Evolutionary conservation across 495 filamentous ascomycete genomes (phyloP), one percentile per base, ranked within the genome.

Genomic region (Tuber microsphaerosporum): DNA sequence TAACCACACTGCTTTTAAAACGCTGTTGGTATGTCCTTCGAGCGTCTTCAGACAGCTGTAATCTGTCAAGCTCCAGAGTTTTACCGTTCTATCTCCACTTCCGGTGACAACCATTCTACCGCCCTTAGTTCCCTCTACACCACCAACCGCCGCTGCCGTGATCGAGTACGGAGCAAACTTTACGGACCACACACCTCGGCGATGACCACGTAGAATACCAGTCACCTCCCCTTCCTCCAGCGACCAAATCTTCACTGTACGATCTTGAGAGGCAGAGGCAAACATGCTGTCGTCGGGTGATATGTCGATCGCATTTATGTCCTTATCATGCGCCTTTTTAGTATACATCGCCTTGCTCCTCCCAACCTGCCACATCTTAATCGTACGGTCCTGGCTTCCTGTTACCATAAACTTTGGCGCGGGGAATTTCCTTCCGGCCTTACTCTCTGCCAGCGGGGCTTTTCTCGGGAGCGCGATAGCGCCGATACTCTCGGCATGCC

Each of bases 171-270:
- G 94, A 3, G 93, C 89, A 83, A 98, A 98, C 75, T 90, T 89
- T 44, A 97, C 93, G 41, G 92, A 92, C 95, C 95, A 99, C 10
- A 99, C 94, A 77, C 96, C 95, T 82, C 95, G 89, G 78, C 91
- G 90, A 84, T 99, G 95, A 16, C 95, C 96, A 75, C 92, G 91
- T 39, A 99, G 89, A 43, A 98, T 90, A 78, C 95, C 95, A 73
- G 93, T 88, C 0, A 91, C 89, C 77, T 97, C 92, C n/a, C 96
- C 93, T 75, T 92, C 91, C 79, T 94, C 91, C 16, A 90, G 86
- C 22, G 92, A 92, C 92, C 94, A 98, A 71, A 99, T 97, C 85
- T 98, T 98, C 76, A 97, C 93, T 0, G 93, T 96, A 73, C 92
- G 91, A 84, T 99, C 95, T 84, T 98, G 95, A 17, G 94, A 97